Conservation (phyloP, 148 eudicot genomes). For the Amaranthus palmeri region DNA sequence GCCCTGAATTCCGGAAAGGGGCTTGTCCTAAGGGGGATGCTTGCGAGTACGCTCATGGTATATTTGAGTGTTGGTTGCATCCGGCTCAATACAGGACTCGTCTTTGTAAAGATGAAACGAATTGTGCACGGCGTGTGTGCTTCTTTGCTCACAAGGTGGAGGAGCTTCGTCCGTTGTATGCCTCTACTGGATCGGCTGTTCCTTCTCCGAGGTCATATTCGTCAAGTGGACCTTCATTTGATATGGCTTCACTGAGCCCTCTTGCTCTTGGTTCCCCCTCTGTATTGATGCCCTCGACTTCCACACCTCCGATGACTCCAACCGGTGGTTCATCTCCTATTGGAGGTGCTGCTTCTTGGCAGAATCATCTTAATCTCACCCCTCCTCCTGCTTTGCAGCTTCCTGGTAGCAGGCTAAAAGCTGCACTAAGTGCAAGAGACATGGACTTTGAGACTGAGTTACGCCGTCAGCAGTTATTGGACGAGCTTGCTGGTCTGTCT, state of each 20-base stretch:
- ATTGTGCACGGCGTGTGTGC: slow-evolving; percentile 74
- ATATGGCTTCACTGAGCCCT: slow-evolving; percentile 50
- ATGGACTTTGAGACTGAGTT: slow-evolving; percentile 49
- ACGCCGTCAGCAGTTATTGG: slow-evolving; percentile 49
- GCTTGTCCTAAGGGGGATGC: slow-evolving; percentile 68
- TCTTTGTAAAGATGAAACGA: slow-evolving; percentile 81
- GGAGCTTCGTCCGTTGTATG: slow-evolving; percentile 78
- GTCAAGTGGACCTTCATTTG: slow-evolving; percentile 37
- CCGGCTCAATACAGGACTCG: slow-evolving; percentile 95
- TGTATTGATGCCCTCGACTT: slow-evolving; percentile 45
- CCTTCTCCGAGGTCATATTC: slow-evolving; percentile 78
- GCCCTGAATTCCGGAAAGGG: slow-evolving; percentile 90
- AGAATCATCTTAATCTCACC: slow-evolving; percentile 37
- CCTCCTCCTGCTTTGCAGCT: slow-evolving; percentile 75
- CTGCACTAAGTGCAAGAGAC: slow-evolving; percentile 50
- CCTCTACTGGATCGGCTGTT: slow-evolving; percentile 90
- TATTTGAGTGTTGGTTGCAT: slow-evolving; percentile 97
- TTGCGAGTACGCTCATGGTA: slow-evolving; percentile 95
- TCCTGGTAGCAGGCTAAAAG: slow-evolving; percentile 62
- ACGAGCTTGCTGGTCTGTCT: slow-evolving; percentile 49
- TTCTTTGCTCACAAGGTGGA: slow-evolving; percentile 88
- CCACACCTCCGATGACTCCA: slow-evolving; percentile 67
- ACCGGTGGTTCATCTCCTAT: slow-evolving; percentile 54
- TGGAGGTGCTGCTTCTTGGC: slow-evolving; percentile 53
- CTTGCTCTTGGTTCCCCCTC: slow-evolving; percentile 59